Evolutionary conservation across 768 basidiomycete species (phyloP), one percentile per base, ranked within the genome.

Genomic region (Amanita rubescens): DNA sequence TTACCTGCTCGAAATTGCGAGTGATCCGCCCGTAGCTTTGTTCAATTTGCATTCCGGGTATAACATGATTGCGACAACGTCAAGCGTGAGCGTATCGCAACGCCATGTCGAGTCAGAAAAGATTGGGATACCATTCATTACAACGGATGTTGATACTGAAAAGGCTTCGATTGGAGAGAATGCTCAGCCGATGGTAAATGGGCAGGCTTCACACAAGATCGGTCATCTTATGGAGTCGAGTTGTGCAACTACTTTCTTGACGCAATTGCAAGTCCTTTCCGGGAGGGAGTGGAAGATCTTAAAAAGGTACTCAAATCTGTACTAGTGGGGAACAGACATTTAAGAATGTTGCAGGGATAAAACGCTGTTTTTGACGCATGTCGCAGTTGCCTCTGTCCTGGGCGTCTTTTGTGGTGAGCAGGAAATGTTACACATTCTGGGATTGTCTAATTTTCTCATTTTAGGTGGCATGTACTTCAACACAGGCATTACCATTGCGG

Each of bases 201-300:
- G 11, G 17, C n/a, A 12, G n/a, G 38, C 20, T 9, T 25, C 11
- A 5, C 20, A 32, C 9, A 51, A 33, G 39, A n/a, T 41, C 7
- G 7, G 4, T n/a, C 17, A 14, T 12, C n/a, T 30, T 25, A 32
- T 33, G 30, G 62, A 59, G 49, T 61, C 70, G 15, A 63, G 54
- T 5, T 92, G 85, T 63, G 76, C 81, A 3, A 77, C 90, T 8
- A 90, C 90, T 2, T 91, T 91, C 71, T 75, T 98, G 62, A 96
- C 94, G 0, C 94, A 96, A 66, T 67, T 96, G 35, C 75, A 95
- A 65, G 83, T 86, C 19, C 71, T 97, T 3, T 84, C 81, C 24
- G 85, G 84, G 1, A 75, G 94, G 54, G 93, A 95, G 68, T 90
- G 85, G 88, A 90, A 87, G 67, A 81, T 87, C 43, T 65, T 97